Conservation (phyloP, 1,284 basidiomycete genomes). For the Spongispora temasekensis region DNA sequence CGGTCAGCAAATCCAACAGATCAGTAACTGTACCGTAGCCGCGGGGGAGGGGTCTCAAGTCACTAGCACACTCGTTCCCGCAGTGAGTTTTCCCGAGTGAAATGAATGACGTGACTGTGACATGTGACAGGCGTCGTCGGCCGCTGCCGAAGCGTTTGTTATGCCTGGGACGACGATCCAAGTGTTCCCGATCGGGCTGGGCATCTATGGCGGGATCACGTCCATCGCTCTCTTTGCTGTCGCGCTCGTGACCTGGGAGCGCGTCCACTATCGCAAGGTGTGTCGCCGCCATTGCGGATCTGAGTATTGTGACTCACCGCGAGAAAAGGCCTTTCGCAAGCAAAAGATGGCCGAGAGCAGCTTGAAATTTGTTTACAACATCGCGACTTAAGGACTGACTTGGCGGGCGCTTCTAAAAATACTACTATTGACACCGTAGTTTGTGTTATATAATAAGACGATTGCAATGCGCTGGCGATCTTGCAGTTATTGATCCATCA, state of each 20-base stretch:
- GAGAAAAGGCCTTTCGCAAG: conserved; percentile 66
- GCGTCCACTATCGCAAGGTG: conserved; percentile 80
- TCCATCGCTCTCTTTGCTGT: conserved; percentile 79
- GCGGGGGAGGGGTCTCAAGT: conserved; percentile 24
- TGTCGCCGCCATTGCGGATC: conserved; percentile 19
- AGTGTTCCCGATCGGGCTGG: conserved; percentile 79
- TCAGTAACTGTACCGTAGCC: conserved; percentile 55
- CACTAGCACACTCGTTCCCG: conserved; percentile 2
- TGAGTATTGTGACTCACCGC: conserved; percentile 8
- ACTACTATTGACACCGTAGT: too few relatives aligned
- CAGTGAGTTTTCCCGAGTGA: too few relatives aligned
- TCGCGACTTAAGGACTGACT: conserved; percentile 16
- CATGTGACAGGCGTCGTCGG: conserved; percentile 19
- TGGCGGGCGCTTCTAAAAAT: too few relatives aligned
- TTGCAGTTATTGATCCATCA: background rate
- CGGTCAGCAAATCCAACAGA: conserved; percentile 58
- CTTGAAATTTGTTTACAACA: conserved; percentile 61
- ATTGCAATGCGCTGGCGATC: background rate
- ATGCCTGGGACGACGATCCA: conserved; percentile 72
- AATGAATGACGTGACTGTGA: too few relatives aligned
- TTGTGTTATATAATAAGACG: too few relatives aligned
- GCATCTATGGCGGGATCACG: conserved; percentile 79
- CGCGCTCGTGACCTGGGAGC: conserved; percentile 77
- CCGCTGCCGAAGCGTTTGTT: conserved; percentile 49
- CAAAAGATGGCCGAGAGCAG: conserved; percentile 68